phyloP scores from a whole-genome alignment of 1,284 basidiomycete species.

The Sanghuangporus baumii region DNA sequence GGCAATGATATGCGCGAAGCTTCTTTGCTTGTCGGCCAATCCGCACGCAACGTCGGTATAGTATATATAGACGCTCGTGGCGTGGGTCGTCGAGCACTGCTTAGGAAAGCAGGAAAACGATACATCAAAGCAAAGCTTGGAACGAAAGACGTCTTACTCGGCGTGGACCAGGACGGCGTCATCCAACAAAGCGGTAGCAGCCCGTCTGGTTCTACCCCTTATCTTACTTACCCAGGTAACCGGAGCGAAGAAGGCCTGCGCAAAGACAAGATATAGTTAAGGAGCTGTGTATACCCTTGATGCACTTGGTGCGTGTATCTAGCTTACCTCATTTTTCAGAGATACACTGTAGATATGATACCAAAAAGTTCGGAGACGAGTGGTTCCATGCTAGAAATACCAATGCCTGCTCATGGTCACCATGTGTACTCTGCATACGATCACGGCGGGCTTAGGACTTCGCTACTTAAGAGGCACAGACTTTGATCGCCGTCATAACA shows the following conservation, averaged over 20 bases:
- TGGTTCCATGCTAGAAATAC: background rate
- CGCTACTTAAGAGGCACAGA: background rate
- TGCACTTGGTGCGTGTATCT: background rate
- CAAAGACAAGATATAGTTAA: background rate
- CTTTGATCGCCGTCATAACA: background rate
- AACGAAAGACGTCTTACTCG: slow-evolving; percentile 13
- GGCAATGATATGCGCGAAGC: slow-evolving; percentile 37
- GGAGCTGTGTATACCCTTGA: background rate
- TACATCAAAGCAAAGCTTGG: slow-evolving; percentile 25
- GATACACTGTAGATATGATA: background rate
- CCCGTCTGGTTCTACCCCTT: background rate
- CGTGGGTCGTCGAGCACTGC: slow-evolving; percentile 34
- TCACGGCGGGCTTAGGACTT: background rate
- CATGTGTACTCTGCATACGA: background rate
- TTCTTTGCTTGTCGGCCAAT: slow-evolving; percentile 32
- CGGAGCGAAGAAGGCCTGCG: background rate
- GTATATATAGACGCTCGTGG: slow-evolving; percentile 43
- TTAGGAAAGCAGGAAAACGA: slow-evolving; percentile 29
- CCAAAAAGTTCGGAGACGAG: background rate
- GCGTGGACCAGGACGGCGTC: slow-evolving; percentile 4
- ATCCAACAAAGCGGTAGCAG: background rate
- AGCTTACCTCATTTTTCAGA: background rate
- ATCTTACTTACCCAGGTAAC: background rate
- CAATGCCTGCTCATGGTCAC: background rate
- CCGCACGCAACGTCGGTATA: slow-evolving; percentile 35